A percentile compares a stretch with the other conserved stretches of the same genome.
These are phyloP conservation scores for Elongisporangium undulatum DNA, from an alignment of 352 stramenopile species.

Conservation along the genomic window DNA sequence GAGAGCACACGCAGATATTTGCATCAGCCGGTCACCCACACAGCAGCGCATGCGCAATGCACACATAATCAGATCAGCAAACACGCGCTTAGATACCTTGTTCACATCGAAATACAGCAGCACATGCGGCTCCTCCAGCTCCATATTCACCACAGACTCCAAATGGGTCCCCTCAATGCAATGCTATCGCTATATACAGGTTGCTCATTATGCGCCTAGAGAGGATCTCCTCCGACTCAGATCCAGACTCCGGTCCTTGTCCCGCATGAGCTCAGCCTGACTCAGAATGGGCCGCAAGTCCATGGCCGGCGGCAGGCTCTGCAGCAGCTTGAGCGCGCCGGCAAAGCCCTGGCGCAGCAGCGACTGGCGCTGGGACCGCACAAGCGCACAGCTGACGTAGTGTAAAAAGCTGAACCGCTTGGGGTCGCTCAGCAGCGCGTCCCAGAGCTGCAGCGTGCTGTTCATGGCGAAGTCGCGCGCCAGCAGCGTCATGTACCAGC, in stretches of 20 bases:
- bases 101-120: conserved; percentile 83
- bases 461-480: conserved; percentile 56
- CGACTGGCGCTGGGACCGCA: conserved; percentile 37
- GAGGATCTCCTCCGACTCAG: conserved; percentile 5
- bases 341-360: conserved; percentile 42
- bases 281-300: conserved; percentile 32
- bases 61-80: neutral
- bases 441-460: conserved; percentile 53
- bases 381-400: conserved; percentile 53
- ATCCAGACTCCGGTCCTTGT: conserved; percentile 34
- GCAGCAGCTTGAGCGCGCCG: conserved; percentile 32
- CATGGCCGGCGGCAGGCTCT: conserved; percentile 20
- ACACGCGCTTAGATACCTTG: conserved; percentile 34
- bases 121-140: conserved; percentile 25
- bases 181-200: neutral
- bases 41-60: neutral
- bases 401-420: conserved; percentile 70
- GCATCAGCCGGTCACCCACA: neutral
- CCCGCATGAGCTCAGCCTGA: conserved; percentile 40
- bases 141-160: neutral
- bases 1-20: conserved; percentile 3
- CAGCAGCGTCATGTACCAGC: conserved; percentile 72
- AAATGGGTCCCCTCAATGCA: neutral
- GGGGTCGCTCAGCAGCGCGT: conserved; percentile 48
- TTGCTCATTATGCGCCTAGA: neutral